Evolutionary conservation across 2,329 filamentous ascomycete genomes (phyloP).

Genomic region (Aspergillus alliaceus): DNA sequence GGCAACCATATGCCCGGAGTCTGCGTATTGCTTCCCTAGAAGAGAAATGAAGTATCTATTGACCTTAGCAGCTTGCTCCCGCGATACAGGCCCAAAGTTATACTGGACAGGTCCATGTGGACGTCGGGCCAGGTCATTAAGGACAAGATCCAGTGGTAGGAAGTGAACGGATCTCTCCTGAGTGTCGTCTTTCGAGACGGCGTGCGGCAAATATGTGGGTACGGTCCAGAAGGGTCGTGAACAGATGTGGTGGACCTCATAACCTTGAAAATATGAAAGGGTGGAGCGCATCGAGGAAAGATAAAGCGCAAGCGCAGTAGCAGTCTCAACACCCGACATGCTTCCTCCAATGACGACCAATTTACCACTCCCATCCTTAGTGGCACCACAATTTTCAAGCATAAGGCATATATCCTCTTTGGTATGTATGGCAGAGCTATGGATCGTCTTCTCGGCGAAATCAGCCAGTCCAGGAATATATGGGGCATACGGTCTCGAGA

Average conservation of each 20-base stretch:
- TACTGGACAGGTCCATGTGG: conserved; percentile 60
- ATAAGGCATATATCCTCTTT: conserved; percentile 37
- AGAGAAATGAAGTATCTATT: conserved; percentile 51
- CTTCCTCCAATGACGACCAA: conserved; percentile 76
- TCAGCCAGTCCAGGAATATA: conserved; percentile 36
- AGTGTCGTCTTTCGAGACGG: conserved; percentile 5
- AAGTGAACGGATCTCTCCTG: conserved; percentile 50
- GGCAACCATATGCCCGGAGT: conserved; percentile 30
- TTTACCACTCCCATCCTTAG: conserved; percentile 49
- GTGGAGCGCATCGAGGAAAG: conserved; percentile 58
- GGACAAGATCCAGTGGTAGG: conserved; percentile 69
- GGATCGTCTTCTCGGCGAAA: conserved; percentile 55
- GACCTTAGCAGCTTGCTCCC: conserved; percentile 55
- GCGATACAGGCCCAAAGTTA: conserved; percentile 62
- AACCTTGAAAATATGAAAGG: conserved; percentile 48
- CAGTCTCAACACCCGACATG: conserved; percentile 79
- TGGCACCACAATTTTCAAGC: conserved; percentile 3
- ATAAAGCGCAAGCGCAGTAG: conserved; percentile 69
- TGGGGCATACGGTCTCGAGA: conserved; percentile 61
- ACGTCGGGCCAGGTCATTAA: conserved; percentile 68
- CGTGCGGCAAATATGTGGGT: conserved; percentile 52
- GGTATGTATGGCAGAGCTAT: conserved; percentile 67
- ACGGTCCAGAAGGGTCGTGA: conserved; percentile 72
- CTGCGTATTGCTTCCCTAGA: conserved; percentile 48
- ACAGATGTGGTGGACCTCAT: conserved; percentile 65